A percentile compares a stretch with the other conserved stretches of the same genome.
These are phyloP conservation scores for Gossypium longicalyx DNA, from an alignment of 345 rosid species.

Conservation along the genomic window DNA sequence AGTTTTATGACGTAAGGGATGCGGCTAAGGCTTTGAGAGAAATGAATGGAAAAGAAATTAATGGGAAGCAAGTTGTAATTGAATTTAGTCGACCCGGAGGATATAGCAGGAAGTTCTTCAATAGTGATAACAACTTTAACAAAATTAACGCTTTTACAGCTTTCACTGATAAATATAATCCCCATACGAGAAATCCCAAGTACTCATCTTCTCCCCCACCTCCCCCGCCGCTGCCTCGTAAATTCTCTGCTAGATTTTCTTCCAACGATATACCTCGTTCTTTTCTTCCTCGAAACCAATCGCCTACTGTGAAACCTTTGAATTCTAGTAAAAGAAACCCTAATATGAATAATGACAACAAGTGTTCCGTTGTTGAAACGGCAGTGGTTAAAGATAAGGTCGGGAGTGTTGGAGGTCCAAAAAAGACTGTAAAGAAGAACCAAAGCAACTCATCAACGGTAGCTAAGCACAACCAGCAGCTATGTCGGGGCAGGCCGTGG, in stretches of 20 bases:
- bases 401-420: conserved; percentile 13
- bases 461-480: not conserved
- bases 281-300: conserved; percentile 10
- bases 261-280: conserved; percentile 5
- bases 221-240: not conserved
- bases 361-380: conserved; percentile 19
- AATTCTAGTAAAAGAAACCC: conserved; percentile 26
- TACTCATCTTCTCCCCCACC: conserved; percentile 12
- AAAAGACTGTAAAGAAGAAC: conserved; percentile 30
- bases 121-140: conserved; percentile 18
- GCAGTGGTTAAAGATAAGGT: conserved; percentile 22
- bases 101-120: conserved; percentile 41
- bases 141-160: not conserved
- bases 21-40: conserved; percentile 66
- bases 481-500: conserved; percentile 37
- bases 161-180: conserved; percentile 8
- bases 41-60: conserved; percentile 66
- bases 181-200: conserved; percentile 16
- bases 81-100: conserved; percentile 97
- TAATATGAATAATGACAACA: conserved; percentile 9
- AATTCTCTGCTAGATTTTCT: conserved; percentile 13
- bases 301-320: conserved; percentile 12
- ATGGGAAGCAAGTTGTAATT: conserved; percentile 48
- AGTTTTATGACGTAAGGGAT: conserved; percentile 79
- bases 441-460: conserved; percentile 9